A percentile compares a stretch with the other conserved stretches of the same genome.
phyloP scores from a whole-genome alignment of 225 moss, liverwort and hornwort species.

The Marchantia polymorpha region DNA sequence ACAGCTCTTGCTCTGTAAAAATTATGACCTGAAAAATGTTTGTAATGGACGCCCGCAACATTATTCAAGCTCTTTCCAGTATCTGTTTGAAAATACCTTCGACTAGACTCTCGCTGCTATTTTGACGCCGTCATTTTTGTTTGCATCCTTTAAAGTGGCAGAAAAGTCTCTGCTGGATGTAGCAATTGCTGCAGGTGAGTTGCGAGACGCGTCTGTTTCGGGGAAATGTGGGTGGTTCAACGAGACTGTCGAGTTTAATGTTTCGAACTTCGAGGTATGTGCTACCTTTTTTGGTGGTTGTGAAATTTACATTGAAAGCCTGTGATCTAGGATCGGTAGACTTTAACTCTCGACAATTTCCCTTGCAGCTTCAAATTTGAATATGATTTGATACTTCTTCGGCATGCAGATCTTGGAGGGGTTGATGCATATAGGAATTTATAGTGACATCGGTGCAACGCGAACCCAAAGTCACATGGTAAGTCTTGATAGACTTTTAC shows the following conservation, averaged over 20 bases:
- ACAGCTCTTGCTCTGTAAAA: not conserved
- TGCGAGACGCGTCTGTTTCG: conserved; percentile 29
- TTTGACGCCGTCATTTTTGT: not conserved
- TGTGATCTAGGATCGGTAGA: not conserved
- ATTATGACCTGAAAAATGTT: not conserved
- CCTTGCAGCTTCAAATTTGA: not conserved
- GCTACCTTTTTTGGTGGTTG: not conserved
- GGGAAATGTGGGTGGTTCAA: conserved; percentile 50
- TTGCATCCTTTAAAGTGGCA: conserved; percentile 8
- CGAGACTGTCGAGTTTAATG: conserved; percentile 33
- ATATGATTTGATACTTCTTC: not conserved
- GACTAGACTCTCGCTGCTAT: not conserved
- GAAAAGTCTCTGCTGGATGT: conserved; percentile 38
- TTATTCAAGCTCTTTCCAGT: not conserved
- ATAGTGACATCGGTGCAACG: conserved; percentile 34
- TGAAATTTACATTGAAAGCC: too few relatives aligned
- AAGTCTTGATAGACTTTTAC: not conserved
- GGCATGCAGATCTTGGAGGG: conserved; percentile 36
- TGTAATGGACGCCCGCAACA: not conserved
- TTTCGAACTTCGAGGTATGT: conserved; percentile 38
- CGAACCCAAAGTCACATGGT: conserved; percentile 52
- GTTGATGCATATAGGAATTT: conserved; percentile 42
- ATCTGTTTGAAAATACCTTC: not conserved
- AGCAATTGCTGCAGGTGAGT: conserved; percentile 30
- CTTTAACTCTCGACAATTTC: not conserved